phyloP scores from a whole-genome alignment of 306 rosid genomes.

The Mucuna pruriens region DNA sequence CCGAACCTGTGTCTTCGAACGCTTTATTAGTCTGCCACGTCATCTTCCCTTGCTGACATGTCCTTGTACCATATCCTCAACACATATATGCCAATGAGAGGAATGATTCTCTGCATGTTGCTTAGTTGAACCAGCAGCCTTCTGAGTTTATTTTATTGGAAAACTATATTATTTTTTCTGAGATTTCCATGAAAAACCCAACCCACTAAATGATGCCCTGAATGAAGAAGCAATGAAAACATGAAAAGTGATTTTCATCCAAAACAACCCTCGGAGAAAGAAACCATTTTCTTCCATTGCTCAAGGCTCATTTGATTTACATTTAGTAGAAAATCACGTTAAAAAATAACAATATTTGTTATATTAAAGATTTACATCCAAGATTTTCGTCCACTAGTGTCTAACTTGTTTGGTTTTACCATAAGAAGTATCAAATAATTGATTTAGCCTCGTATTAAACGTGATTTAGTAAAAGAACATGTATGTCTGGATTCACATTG shows the following conservation, averaged over 20 bases:
- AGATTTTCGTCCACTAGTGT: no score
- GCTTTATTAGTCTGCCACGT: slow-evolving; percentile 47
- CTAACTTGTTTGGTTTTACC: no score
- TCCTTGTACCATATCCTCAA: slow-evolving; percentile 33
- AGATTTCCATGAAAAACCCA: not conserved
- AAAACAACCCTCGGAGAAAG: not conserved
- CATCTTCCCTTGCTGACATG: slow-evolving; percentile 53
- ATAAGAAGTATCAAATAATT: no score
- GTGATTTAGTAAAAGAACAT: no score
- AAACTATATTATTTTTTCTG: not conserved
- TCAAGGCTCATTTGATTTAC: no score
- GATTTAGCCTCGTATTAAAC: no score
- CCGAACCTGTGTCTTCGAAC: slow-evolving; percentile 43
- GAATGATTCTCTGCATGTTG: not conserved
- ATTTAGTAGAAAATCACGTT: no score
- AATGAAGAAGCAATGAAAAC: not conserved
- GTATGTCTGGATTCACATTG: no score
- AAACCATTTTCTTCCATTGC: not conserved
- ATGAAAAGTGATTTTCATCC: not conserved
- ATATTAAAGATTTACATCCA: no score
- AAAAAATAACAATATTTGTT: no score
- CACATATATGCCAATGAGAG: not conserved
- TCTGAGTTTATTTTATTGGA: not conserved
- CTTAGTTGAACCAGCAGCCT: not conserved
- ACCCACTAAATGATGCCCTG: not conserved